Evolutionary conservation across 495 filamentous ascomycete species (phyloP).

Genomic region (Clohesyomyces aquaticus): DNA sequence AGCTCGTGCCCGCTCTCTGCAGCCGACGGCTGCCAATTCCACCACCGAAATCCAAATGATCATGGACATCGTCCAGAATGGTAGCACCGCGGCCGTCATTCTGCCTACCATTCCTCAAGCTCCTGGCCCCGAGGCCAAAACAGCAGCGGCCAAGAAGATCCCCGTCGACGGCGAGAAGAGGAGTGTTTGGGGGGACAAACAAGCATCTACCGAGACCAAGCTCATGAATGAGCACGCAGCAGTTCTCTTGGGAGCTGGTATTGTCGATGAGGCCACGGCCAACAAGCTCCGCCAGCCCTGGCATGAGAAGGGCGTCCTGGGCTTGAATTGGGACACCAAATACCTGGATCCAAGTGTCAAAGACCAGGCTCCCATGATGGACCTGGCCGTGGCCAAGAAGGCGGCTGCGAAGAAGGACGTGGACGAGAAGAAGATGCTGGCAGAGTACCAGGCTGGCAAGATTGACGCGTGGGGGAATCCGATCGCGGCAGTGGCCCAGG

Average conservation of each 20-base stretch:
- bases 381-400: conserved; percentile 8
- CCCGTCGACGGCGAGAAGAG: neutral
- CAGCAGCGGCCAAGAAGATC: neutral
- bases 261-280: neutral
- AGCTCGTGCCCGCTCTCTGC: neutral
- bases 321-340: conserved; percentile 8
- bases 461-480: neutral
- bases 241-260: neutral
- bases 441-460: neutral
- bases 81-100: neutral
- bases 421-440: neutral
- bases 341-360: conserved; percentile 3
- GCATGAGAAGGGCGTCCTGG: conserved; percentile 23
- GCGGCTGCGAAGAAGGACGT: neutral
- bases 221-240: conserved; percentile 2
- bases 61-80: neutral
- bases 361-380: conserved; percentile 10
- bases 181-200: neutral
- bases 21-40: neutral
- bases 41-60: neutral
- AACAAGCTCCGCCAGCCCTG: conserved; percentile 4
- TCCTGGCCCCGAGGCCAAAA: neutral
- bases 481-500: too few relatives aligned
- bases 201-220: neutral
- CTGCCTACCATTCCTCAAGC: neutral